These are phyloP conservation scores for Inga oerstediana DNA, from an alignment of 306 rosid species.

Conservation along the genomic window DNA sequence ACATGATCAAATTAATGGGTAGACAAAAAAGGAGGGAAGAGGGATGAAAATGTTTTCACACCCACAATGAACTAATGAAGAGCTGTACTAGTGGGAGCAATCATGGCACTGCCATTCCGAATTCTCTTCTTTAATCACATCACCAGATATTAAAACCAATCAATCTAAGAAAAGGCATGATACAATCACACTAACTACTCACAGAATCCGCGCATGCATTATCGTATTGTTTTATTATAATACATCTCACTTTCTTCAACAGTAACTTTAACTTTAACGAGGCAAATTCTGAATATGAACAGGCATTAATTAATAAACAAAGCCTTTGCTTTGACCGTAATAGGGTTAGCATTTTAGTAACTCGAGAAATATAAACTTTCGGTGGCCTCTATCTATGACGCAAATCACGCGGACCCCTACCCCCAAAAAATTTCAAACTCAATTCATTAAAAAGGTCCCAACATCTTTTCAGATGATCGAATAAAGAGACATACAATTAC, in stretches of 20 bases:
- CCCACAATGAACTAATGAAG: not conserved
- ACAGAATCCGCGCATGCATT: not conserved
- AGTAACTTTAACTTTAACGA: not conserved
- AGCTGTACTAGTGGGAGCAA: not conserved
- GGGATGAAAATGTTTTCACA: too few relatives aligned
- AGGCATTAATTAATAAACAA: not conserved
- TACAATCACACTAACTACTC: not conserved
- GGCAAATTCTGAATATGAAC: not conserved
- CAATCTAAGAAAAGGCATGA: not conserved
- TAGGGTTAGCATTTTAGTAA: not conserved
- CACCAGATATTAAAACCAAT: not conserved
- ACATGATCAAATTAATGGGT: too few relatives aligned
- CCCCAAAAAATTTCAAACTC: conserved; percentile 19
- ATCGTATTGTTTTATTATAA: not conserved
- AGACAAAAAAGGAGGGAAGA: too few relatives aligned
- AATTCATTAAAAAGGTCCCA: conserved; percentile 26
- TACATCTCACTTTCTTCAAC: not conserved
- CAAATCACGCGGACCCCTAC: conserved; percentile 42
- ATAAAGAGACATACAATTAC: not conserved
- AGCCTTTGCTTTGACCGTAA: not conserved
- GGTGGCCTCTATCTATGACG: conserved; percentile 54
- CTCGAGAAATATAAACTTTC: conserved; percentile 56
- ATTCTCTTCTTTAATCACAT: not conserved
- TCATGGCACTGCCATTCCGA: not conserved
- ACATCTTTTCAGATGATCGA: conserved; percentile 27